A percentile compares a stretch with the other conserved stretches of the same genome.
phyloP scores from a whole-genome alignment of 768 basidiomycete genomes.

The Psilocybe cubensis region DNA sequence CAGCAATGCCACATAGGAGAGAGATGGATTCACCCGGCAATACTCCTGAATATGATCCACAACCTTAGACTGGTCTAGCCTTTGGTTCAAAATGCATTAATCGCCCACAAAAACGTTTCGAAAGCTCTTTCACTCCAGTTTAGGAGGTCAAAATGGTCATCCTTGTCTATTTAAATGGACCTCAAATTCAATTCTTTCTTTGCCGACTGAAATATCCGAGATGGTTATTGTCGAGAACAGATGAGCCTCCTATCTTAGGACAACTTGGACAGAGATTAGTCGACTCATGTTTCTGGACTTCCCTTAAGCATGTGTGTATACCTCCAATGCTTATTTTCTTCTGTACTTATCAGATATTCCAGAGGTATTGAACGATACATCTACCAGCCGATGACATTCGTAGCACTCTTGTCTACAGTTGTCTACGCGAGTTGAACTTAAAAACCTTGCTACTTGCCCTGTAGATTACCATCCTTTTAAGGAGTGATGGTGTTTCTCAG shows the following conservation, averaged over 20 bases:
- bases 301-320: conserved; percentile 19
- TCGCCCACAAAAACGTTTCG: conserved; percentile 11
- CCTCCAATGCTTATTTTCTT: neutral
- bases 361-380: conserved; percentile 17
- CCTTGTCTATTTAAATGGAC: neutral
- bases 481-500: too few relatives aligned
- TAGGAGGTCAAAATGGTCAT: conserved; percentile 17
- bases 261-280: conserved; percentile 7
- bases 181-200: conserved; percentile 3
- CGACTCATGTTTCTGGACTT: conserved; percentile 21
- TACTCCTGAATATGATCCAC: conserved; percentile 11
- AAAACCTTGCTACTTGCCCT: conserved; percentile 28
- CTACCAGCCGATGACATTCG: conserved; percentile 2
- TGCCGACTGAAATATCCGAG: conserved; percentile 3
- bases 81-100: conserved; percentile 15
- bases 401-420: conserved; percentile 12
- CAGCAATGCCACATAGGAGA: neutral
- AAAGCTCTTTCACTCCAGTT: conserved; percentile 11
- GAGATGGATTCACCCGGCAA: neutral
- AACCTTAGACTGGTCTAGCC: conserved; percentile 11
- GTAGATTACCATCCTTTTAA: conserved; percentile 21
- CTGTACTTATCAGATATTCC: neutral
- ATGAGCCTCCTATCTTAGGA: conserved; percentile 7
- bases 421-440: conserved; percentile 20
- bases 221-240: neutral